Conservation (phyloP, 768 basidiomycete genomes). For the Lentinula lateritia region DNA sequence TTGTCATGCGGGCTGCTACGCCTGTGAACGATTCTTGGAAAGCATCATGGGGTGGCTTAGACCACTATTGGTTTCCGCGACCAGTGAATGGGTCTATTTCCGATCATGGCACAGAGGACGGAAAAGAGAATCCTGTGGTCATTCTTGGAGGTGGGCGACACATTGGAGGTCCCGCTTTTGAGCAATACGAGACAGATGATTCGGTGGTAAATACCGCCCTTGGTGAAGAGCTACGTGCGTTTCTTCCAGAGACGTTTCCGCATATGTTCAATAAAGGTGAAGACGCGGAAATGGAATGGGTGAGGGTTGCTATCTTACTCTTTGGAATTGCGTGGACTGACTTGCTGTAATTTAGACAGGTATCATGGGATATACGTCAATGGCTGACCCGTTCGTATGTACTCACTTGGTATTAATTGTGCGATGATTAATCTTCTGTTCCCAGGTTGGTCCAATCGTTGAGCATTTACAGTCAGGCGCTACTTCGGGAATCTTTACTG, state of each 20-base stretch:
- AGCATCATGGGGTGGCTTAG: constrained; percentile 43
- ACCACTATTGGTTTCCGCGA: constrained; percentile 82
- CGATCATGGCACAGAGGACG: constrained; percentile 9
- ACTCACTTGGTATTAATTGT: not conserved
- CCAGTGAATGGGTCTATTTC: constrained; percentile 25
- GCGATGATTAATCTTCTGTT: constrained; percentile 13
- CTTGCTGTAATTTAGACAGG: constrained; percentile 50
- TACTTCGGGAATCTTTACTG: constrained; percentile 25
- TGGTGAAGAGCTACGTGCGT: constrained; percentile 44
- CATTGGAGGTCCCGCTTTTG: constrained; percentile 29
- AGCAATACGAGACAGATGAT: constrained; percentile 57
- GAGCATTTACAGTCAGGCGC: constrained; percentile 16
- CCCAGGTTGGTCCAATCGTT: constrained; percentile 60
- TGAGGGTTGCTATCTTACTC: constrained; percentile 21
- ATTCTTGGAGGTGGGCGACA: constrained; percentile 71
- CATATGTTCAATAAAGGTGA: constrained; percentile 38
- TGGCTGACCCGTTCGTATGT: constrained; percentile 63
- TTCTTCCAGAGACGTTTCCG: constrained; percentile 55
- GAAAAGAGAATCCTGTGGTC: constrained; percentile 43
- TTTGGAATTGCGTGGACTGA: not conserved
- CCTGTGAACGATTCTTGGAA: constrained; percentile 32
- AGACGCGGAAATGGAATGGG: constrained; percentile 79
- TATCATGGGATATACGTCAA: constrained; percentile 71
- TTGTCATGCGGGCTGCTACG: constrained; percentile 33
- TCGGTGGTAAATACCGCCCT: constrained; percentile 42